Evolutionary conservation across 2,329 filamentous ascomycete species (phyloP).

Genomic region (Fusarium marasasianum): DNA sequence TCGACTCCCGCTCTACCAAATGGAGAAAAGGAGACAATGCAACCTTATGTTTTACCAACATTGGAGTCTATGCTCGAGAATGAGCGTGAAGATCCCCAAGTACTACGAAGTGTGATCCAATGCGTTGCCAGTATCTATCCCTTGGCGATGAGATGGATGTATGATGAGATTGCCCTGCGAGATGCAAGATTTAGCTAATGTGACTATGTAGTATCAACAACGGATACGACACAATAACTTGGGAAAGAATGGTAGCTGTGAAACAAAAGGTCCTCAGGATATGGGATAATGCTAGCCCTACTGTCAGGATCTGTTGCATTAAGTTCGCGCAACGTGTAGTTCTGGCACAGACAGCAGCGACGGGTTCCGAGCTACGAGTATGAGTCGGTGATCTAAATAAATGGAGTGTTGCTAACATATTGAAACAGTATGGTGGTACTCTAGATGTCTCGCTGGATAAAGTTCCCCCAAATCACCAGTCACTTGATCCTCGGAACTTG

Average conservation of each 20-base stretch:
- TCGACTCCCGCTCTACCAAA: conserved; percentile 84
- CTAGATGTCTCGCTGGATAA: conserved; percentile 86
- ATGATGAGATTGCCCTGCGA: conserved; percentile 59
- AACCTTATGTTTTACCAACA: conserved; percentile 79
- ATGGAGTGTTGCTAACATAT: conserved; percentile 19
- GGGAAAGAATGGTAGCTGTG: conserved; percentile 88
- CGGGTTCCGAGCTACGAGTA: conserved; percentile 85
- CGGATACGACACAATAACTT: conserved; percentile 80
- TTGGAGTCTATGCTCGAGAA: conserved; percentile 76
- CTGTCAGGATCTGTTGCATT: conserved; percentile 91
- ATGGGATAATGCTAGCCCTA: conserved; percentile 82
- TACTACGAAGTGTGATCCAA: conserved; percentile 88
- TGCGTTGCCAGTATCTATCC: conserved; percentile 93
- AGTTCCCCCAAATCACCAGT: conserved; percentile 82
- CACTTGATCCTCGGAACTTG: conserved; percentile 81
- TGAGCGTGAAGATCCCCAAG: conserved; percentile 78
- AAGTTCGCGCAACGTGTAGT: conserved; percentile 97
- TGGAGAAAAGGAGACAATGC: conserved; percentile 82
- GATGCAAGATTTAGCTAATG: conserved; percentile 37
- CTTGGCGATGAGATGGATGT: conserved; percentile 93
- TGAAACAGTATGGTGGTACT: conserved; percentile 55
- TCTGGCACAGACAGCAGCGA: conserved; percentile 87
- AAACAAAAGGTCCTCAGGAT: conserved; percentile 88
- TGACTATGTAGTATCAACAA: conserved; percentile 77
- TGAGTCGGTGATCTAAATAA: not conserved